These are phyloP conservation scores for Pyrus betulifolia DNA, from an alignment of 306 rosid species.

Conservation along the genomic window DNA sequence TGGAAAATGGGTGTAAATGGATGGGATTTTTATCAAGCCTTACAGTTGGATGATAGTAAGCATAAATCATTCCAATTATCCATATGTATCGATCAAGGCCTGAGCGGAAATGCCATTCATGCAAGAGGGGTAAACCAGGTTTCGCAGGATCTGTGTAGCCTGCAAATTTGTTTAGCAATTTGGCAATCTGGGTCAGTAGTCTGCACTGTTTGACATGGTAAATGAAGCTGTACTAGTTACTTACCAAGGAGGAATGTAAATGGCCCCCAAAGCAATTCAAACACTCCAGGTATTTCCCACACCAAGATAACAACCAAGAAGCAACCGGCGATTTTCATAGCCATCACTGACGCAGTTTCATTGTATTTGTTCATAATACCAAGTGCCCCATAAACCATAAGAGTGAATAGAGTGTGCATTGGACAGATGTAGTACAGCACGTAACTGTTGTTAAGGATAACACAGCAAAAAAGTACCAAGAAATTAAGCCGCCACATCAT, in stretches of 20 bases:
- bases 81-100: slow-evolving; percentile 98
- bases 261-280: slow-evolving; percentile 84
- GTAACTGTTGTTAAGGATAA: slow-evolving; percentile 87
- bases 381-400: slow-evolving; percentile 83
- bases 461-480: slow-evolving; percentile 71
- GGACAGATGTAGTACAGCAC: slow-evolving; percentile 96
- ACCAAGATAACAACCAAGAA: slow-evolving; percentile 71
- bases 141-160: slow-evolving; percentile 72
- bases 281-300: slow-evolving; percentile 97
- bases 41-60: slow-evolving; percentile 92
- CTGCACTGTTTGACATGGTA: slow-evolving; percentile 12
- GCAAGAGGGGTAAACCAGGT: slow-evolving; percentile 54
- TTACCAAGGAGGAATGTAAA: slow-evolving; percentile 74
- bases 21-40: slow-evolving; percentile 24
- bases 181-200: slow-evolving; percentile 21
- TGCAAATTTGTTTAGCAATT: slow-evolving; percentile 22
- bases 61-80: slow-evolving; percentile 97
- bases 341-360: slow-evolving; percentile 70
- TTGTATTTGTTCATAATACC: slow-evolving; percentile 77
- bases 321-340: slow-evolving; percentile 53
- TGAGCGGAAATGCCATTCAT: slow-evolving; percentile 95
- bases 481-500: slow-evolving; percentile 99
- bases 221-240: slow-evolving; percentile 25
- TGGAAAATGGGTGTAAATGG: too few species aligned
- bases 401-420: slow-evolving; percentile 96